Evolutionary conservation across 2,329 filamentous ascomycete species (phyloP).

Genomic region (Emergomyces orientalis): DNA sequence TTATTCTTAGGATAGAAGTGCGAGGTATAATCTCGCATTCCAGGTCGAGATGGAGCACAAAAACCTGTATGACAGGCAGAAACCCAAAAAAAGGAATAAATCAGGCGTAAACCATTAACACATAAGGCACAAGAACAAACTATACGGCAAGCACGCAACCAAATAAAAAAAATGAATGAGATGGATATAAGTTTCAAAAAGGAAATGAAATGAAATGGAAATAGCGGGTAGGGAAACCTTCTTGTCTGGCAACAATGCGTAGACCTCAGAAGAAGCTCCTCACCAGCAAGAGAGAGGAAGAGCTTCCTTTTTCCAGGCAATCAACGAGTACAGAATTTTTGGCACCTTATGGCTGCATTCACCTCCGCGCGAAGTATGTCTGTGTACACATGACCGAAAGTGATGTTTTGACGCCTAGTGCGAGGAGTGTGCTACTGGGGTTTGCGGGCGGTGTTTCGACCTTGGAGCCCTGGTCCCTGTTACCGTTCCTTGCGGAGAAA

Average conservation of each 20-base stretch:
- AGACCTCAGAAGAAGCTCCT: not conserved
- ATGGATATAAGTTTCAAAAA: not conserved
- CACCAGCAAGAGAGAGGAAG: conserved; percentile 5
- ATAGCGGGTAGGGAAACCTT: not conserved
- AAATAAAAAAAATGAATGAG: not conserved
- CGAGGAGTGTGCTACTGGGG: not conserved
- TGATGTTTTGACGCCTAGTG: conserved; percentile 9
- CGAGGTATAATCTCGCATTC: conserved; percentile 1
- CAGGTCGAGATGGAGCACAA: not conserved
- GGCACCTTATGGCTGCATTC: conserved; percentile 1
- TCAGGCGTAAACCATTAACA: not conserved
- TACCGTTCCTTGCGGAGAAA: conserved; percentile 2
- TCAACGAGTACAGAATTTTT: conserved; percentile 8
- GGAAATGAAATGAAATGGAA: not conserved
- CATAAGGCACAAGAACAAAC: not conserved
- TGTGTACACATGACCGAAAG: conserved; percentile 27
- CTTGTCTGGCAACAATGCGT: not conserved
- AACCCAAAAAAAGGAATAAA: conserved; percentile 1
- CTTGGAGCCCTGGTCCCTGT: conserved; percentile 9
- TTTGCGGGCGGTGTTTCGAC: conserved; percentile 4
- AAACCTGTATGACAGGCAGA: conserved; percentile 3
- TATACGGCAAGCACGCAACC: not conserved
- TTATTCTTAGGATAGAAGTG: not conserved
- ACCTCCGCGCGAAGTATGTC: conserved; percentile 17
- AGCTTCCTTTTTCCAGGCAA: conserved; percentile 10